phyloP scores from a whole-genome alignment of 805 yeast species.

The Kodamaea hsintzibuensis region DNA sequence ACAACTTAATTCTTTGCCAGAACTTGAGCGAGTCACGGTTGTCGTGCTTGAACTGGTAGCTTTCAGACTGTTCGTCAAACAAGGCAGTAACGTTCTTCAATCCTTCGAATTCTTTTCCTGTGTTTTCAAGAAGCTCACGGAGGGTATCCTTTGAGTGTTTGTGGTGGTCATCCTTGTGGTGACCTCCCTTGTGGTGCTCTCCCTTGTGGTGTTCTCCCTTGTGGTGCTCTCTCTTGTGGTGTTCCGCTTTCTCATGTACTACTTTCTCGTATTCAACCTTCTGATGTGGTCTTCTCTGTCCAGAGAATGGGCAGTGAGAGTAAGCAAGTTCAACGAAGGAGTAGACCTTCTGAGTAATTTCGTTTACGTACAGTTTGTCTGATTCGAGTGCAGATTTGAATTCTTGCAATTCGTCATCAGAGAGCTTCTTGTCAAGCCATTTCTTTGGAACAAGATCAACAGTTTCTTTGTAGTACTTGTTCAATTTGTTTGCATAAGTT shows the following conservation, averaged over 20 bases:
- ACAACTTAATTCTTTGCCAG: slow-evolving; percentile 38
- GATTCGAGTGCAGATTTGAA: not conserved
- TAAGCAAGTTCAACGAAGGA: not conserved
- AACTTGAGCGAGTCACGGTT: slow-evolving; percentile 31
- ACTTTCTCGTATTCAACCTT: too few species aligned
- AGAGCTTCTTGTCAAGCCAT: slow-evolving; percentile 27
- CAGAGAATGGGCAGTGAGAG: not conserved
- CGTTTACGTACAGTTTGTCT: slow-evolving; percentile 2
- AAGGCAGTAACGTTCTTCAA: slow-evolving; percentile 23
- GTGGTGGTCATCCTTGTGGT: not conserved
- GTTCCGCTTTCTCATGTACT: too few species aligned
- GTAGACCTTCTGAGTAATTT: slow-evolving; percentile 2
- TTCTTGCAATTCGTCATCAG: not conserved
- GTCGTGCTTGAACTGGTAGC: slow-evolving; percentile 32
- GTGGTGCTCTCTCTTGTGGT: not conserved
- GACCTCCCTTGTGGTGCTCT: not conserved
- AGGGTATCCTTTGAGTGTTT: slow-evolving; percentile 18
- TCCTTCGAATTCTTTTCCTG: slow-evolving; percentile 20
- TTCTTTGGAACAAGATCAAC: slow-evolving; percentile 29
- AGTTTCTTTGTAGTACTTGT: slow-evolving; percentile 34
- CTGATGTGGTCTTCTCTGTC: not conserved
- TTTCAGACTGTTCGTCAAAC: slow-evolving; percentile 30
- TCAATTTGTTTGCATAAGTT: slow-evolving; percentile 49
- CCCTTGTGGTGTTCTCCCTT: not conserved
- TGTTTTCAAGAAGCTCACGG: slow-evolving; percentile 23